Evolutionary conservation across 768 basidiomycete genomes (phyloP), one percentile per base, ranked within the genome.

Genomic region (Suillus subaureus): DNA sequence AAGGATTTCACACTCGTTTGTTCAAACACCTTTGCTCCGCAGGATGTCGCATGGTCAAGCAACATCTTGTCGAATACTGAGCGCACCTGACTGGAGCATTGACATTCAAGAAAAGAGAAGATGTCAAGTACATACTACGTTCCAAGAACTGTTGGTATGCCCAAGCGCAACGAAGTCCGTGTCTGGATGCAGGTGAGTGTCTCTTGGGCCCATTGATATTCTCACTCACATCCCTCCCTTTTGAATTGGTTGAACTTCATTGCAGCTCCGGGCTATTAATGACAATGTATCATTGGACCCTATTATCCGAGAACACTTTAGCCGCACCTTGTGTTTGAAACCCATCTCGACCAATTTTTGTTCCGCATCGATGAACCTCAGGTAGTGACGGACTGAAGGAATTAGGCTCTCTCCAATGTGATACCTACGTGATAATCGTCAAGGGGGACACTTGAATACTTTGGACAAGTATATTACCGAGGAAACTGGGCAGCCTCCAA

Each of bases 31-130:
- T 74, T 68, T 1, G 75, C 84, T 11, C 87, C 87, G 55, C 74
- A 78, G 26, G 76, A 70, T 5, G 71, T 76, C 2, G 89, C 86
- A 61, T 90, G 86, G 12, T 83, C 73, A 37, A 90, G 81, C 31
- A 90, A 80, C 35, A 90, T 67, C 12, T 85, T 76, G 70, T 90
- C 88, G 54, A 85, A 84, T 67, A 88, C 84, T 3, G 87, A 80
- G 43, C 88, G 85, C 40, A 82, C 77, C 86, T 87, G 56, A 6
- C 39, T 16, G 33, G 18, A 40, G 35, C 33, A 28, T 45, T 58
- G 15, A 9, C 21, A 28, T 45, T n/a, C 18, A 35, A 16, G 49
- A 56, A 23, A 26, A 7, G 6, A 43, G 45, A 13, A 26, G 23
- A 37, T 31, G 13, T 26, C 31, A 21, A 39, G 45, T 37, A 81